Evolutionary conservation across 768 basidiomycete genomes (phyloP).

Genomic region (Amanita polypyramis): DNA sequence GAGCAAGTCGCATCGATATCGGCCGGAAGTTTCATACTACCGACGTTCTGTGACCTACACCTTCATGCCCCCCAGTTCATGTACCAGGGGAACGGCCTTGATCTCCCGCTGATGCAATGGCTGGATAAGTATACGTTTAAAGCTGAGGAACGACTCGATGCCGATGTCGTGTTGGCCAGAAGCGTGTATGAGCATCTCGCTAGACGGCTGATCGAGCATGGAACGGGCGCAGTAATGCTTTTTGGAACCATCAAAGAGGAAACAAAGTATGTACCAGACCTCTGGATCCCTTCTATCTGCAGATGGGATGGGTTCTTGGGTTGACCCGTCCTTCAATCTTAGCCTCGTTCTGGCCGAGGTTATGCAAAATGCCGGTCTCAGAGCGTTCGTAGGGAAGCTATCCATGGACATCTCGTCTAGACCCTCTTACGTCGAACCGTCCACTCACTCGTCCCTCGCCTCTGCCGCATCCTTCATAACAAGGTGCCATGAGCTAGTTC

Average conservation of each 20-base stretch:
- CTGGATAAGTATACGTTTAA: slow-evolving; percentile 73
- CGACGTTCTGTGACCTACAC: slow-evolving; percentile 76
- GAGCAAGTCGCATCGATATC: slow-evolving; percentile 25
- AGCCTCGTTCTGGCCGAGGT: slow-evolving; percentile 72
- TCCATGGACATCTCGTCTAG: slow-evolving; percentile 80
- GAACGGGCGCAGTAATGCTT: slow-evolving; percentile 67
- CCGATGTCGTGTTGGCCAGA: slow-evolving; percentile 44
- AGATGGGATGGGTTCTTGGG: no score
- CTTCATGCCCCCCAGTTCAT: slow-evolving; percentile 86
- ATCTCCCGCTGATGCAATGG: slow-evolving; percentile 81
- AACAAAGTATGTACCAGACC: slow-evolving; percentile 52
- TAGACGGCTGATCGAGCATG: slow-evolving; percentile 52
- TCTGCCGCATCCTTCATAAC: slow-evolving; percentile 49
- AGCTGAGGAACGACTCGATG: slow-evolving; percentile 70
- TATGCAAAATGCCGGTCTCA: slow-evolving; percentile 62
- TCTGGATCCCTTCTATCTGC: neutral
- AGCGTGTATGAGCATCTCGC: slow-evolving; percentile 63
- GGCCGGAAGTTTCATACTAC: slow-evolving; percentile 56
- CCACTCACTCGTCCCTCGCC: slow-evolving; percentile 34
- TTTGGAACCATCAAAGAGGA: slow-evolving; percentile 81
- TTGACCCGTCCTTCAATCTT: neutral
- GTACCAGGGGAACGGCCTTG: slow-evolving; percentile 79
- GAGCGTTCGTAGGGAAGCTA: slow-evolving; percentile 83
- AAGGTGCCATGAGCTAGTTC: slow-evolving; percentile 30
- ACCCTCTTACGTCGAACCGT: slow-evolving; percentile 60